Evolutionary conservation across 768 basidiomycete genomes (phyloP), one percentile per base, ranked within the genome.

Genomic region (Agrocybe chaxingu): DNA sequence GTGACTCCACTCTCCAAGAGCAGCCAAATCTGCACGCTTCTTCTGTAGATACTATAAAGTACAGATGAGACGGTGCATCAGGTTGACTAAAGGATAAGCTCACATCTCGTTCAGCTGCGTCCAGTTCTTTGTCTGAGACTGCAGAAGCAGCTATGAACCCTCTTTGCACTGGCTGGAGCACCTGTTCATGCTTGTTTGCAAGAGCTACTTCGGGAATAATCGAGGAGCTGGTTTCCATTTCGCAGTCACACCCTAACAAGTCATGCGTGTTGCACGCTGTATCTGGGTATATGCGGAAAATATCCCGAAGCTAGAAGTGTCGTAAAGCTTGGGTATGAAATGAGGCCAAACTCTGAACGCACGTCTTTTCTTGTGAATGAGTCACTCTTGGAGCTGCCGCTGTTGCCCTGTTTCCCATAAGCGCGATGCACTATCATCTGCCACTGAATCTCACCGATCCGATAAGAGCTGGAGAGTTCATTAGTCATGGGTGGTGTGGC

Each of bases 251-350:
- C 52, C 82, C 86, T 10, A 98, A 74, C 12, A 98, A 76, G 56
- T 98, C 96, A 59, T 98, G 96, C 1, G 95, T 98, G 53, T 95
- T 88, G 70, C 92, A 95, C 7, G 75, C 70, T 0, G 92, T 94
- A 48, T 84, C 73, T 0, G 76, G 71, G 67, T 94, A 83, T 39
- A 97, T 75, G n/a, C 84, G 85, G 69, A 98, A 98, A 56, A 98
- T 90, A 65, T 95, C 92, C 34, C 86, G 85, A 38, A 98, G 80
- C 89, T 98, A 24, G 24, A 24, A 24, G 24, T 24, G 24, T 5
- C 24, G 62, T 16, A 43, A 33, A 54, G 11, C 36, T 42, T 8
- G 11, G 45, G 52, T 48, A 52, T 44, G 30, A 19, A 40, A 18
- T 32, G 30, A 48, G 18, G 52, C 30, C 18, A 24, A 24, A 24